Evolutionary conservation across 306 rosid genomes (phyloP), one percentile per base, ranked within the genome.

Genomic region (Rosa persica): DNA sequence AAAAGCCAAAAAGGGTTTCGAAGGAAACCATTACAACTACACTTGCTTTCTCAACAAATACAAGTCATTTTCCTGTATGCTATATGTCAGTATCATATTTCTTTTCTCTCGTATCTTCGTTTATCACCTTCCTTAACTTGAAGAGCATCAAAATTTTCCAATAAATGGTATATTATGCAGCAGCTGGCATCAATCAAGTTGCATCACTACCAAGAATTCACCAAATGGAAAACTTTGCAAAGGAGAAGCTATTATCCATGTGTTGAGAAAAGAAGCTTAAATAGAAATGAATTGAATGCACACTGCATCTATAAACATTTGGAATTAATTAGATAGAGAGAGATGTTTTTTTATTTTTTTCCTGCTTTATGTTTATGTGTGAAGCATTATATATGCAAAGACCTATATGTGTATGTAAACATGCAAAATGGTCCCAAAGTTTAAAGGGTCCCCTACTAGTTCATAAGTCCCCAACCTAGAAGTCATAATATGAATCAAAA

Each of bases 391-490:
- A 82, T 78, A 57, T 75, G 68, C 42, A 62, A 62, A 62, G 5
- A 62, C 19, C 79, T 74, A 79, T 83, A 55, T 49, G 16, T 66
- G 72, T 47, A 67, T 73, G 74, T 72, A 76, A 85, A 89, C 87
- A 85, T 88, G 91, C 90, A 89, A 87, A 83, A 84, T 88, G 97
- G 97, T 92, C 97, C 97, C 96, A 90, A 65, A 42, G 78, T 43
- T n/a, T 48, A 52, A 60, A 38, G 47, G 70, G 46, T 39, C 70
- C 70, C 70, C 70, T 30, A 66, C 43, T 30, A 64, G 43, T 12
- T 46, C 75, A 80, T 67, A 64, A 82, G 89, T 70, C 81, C 81
- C 81, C 83, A 87, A 74, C 85, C 78, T 76, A 84, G 81, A 85
- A 90, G 85, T 78, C 85, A 87, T 89, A 90, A 44, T 87, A 84